These are phyloP conservation scores for Leucogyrophana mollusca DNA, from an alignment of 768 basidiomycete species.

Conservation along the genomic window DNA sequence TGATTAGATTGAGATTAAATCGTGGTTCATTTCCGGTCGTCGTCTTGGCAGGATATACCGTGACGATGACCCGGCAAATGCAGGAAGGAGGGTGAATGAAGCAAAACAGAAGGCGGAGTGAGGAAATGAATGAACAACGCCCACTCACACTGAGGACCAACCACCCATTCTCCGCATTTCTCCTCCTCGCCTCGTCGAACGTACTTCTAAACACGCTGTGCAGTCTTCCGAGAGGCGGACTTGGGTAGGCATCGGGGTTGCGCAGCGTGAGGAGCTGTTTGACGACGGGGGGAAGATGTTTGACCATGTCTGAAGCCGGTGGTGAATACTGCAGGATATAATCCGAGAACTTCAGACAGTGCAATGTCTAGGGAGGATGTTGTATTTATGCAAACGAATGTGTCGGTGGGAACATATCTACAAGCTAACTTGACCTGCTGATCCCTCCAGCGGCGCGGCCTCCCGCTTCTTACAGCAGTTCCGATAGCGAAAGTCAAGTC, in stretches of 20 bases:
- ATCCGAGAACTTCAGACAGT: too few relatives aligned
- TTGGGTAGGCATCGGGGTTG: conserved; percentile 56
- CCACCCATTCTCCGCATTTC: conserved; percentile 76
- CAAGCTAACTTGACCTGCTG: conserved; percentile 1
- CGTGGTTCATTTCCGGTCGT: too few relatives aligned
- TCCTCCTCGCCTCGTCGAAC: conserved; percentile 60
- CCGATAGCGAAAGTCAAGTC: too few relatives aligned
- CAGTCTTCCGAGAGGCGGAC: conserved; percentile 54
- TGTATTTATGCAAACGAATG: conserved; percentile 11
- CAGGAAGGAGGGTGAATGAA: too few relatives aligned
- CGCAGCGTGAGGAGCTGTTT: conserved; percentile 73
- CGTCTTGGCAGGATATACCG: too few relatives aligned
- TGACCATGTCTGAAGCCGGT: conserved; percentile 28
- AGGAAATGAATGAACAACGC: too few relatives aligned
- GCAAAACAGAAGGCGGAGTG: too few relatives aligned
- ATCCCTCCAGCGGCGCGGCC: too few relatives aligned
- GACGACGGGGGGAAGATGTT: conserved; percentile 57
- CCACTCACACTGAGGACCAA: conserved; percentile 68
- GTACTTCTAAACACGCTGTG: conserved; percentile 58
- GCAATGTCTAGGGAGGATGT: too few relatives aligned
- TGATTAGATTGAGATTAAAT: conserved; percentile 10
- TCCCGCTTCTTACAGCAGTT: too few relatives aligned
- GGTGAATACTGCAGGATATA: too few relatives aligned
- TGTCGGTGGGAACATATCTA: background rate
- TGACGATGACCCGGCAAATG: too few relatives aligned